Base-by-base conservation (phyloP, 2,329 filamentous ascomycete species). In the Diaporthe citrichinensis region DNA sequence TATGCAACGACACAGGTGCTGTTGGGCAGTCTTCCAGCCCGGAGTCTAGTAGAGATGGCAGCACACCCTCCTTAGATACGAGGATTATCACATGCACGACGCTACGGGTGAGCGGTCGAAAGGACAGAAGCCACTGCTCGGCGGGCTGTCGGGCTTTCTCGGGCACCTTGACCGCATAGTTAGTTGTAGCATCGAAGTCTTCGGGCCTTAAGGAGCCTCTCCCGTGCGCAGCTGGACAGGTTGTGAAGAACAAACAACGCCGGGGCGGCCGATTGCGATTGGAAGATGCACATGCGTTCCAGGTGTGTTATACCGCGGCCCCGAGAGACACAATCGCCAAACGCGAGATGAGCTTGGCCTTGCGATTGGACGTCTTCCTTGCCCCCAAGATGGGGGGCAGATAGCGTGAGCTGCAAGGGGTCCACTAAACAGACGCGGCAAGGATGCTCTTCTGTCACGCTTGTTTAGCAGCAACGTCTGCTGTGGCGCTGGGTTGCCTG, bases 11-110 rank as follows among this genome's bases (percentile, higher is more conserved):
- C 44, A 25, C 58, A 12, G 41, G 8, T 39, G 36, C 36, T 53
- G 25, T 34, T 41, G 36, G 34, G 23, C 14, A 44, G 15, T 14
- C n/a, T 28, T 5, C 10, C 49, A 46, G 41, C 44, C 25, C 31
- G 23, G 8, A 20, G 34, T 28, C 12, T 51, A 9, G n/a, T 59
- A 5, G n/a, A 73, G 3, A 15, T 17, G 25, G n/a, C 58, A 34
- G 44, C 58, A 73, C 71, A 55, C 58, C 71, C 71, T 73, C 58
- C 46, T n/a, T 20, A n/a, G 41, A 73, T 73, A 73, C 71, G 71
- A 73, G 36, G 41, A 34, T 25, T 20, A 20, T 55, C 58, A 65
- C 58, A 65, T 34, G 46, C 44, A 57, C 31, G 25, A 34, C 23
- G 46, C 23, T 20, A 7, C 41, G 12, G 25, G 28, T 39, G 31